phyloP scores from a whole-genome alignment of 1,139 yeast species.

The Tardiomyces digboiensis region DNA sequence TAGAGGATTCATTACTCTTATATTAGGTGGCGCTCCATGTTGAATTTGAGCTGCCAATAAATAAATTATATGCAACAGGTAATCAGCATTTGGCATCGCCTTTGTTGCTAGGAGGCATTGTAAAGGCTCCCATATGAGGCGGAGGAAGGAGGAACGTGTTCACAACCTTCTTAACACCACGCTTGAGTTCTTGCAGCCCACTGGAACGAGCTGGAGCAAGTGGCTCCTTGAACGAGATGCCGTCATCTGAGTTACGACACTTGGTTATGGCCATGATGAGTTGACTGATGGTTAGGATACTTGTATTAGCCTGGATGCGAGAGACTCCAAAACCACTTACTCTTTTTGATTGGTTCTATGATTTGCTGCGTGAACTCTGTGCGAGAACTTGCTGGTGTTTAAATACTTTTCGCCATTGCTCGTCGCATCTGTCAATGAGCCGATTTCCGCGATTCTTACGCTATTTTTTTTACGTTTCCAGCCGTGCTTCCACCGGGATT shows the following conservation, averaged over 20 bases:
- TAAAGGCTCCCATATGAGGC: neutral
- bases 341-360: no score
- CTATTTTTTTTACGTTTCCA: neutral
- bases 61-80: no score
- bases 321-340: no score
- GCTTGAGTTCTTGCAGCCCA: neutral
- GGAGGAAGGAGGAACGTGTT: neutral
- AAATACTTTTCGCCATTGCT: no score
- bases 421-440: no score
- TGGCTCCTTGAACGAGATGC: neutral
- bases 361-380: no score
- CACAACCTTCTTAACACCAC: neutral
- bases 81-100: neutral
- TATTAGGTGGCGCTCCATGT: neutral
- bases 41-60: conserved; percentile 1
- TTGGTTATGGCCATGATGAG: no score
- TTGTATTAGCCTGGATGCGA: no score
- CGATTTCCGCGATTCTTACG: neutral
- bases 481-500: neutral
- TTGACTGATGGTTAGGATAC: no score
- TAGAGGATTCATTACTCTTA: neutral
- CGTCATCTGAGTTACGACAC: no score
- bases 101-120: neutral
- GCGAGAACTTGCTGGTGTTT: no score
- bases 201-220: neutral